phyloP scores from a whole-genome alignment of 805 yeast species.

The Barnettozyma botsteinii region DNA sequence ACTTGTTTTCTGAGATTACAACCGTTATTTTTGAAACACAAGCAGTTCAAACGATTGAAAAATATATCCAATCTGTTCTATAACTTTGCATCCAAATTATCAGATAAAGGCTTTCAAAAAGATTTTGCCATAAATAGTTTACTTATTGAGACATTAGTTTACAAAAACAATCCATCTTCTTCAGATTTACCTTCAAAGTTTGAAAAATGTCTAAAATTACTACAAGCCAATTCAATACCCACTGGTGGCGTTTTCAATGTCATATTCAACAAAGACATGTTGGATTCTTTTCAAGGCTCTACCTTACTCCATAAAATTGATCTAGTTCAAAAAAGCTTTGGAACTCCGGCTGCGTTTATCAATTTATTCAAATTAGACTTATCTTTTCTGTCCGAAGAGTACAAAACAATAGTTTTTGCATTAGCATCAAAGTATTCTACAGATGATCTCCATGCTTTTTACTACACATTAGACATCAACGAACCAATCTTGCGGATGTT shows the following conservation, averaged over 20 bases:
- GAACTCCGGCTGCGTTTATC: constrained; percentile 5
- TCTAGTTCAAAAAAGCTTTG: constrained; percentile 10
- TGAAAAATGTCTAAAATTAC: constrained; percentile 30
- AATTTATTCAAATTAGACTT: constrained; percentile 6
- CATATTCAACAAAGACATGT: constrained; percentile 13
- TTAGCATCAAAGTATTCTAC: constrained; percentile 13
- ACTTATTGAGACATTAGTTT: constrained; percentile 26
- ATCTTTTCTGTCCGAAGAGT: constrained; percentile 12
- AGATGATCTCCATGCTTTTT: constrained; percentile 10
- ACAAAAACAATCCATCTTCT: constrained; percentile 6
- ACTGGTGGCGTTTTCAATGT: constrained; percentile 1
- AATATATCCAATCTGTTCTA: constrained; percentile 43
- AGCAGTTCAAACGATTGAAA: constrained; percentile 35
- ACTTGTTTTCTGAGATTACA: constrained; percentile 15
- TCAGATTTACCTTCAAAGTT: constrained; percentile 26
- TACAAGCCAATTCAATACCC: constrained; percentile 10
- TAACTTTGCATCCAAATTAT: constrained; percentile 28
- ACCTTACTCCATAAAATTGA: constrained; percentile 18
- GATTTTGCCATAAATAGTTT: constrained; percentile 7
- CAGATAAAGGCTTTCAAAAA: not conserved
- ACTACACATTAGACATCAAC: constrained; percentile 5
- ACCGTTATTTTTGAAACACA: constrained; percentile 18
- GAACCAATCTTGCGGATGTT: constrained; percentile 23
- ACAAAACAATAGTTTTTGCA: constrained; percentile 16
- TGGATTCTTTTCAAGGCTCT: constrained; percentile 7